Base-by-base conservation (phyloP, 1,139 yeast species). In the Meyerozyma sp. region DNA sequence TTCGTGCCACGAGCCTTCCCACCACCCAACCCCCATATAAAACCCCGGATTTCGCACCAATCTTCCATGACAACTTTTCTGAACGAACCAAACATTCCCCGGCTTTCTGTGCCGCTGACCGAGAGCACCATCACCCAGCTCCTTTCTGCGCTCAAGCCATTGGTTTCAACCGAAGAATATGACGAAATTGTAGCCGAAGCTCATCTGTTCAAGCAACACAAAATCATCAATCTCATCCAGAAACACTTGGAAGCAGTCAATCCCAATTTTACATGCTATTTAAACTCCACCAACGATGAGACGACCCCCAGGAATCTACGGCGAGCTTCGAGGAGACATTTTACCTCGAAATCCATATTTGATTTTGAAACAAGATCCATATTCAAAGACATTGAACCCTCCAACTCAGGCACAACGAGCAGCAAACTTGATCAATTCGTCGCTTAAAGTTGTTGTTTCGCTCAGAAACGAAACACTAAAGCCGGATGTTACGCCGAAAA, bases 301-400 rank as follows among this genome's bases (percentile, higher is more conserved):
- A 73, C 75, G 48, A 77, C n/a, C 77, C 36, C 80, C 85, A 0
- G 83, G 82, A 11, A 78, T 82, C 40, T 81, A 83, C 49, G 86
- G 86, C 26, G 86, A 82, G 45, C 62, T 78, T 35, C 62, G 79
- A 42, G 82, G 82, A 11, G 85, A 82, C 52, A 81, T 84, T 2
- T 66, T 84, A 42, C 94, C 94, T 4, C 66, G 91, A 47, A 84
- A 84, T 55, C 94, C 94, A 0, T 84, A 82, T 53, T 69, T 84
- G 52, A 76, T 84, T 8, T 61, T 84, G 27, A 89, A 84, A 51
- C 85, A 84, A 55, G 94, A 84, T 52, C 90, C 91, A 0, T 73
- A 79, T 50, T 60, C 75, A 16, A 68, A 68, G 52, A 71, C 77
- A 13, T 61, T 73, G 46, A 77, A 73, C 45, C 81, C 82, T 28